Evolutionary conservation across 805 yeast genomes (phyloP), one percentile per base, ranked within the genome.

Genomic region (Kodamaea nitidulidarum): DNA sequence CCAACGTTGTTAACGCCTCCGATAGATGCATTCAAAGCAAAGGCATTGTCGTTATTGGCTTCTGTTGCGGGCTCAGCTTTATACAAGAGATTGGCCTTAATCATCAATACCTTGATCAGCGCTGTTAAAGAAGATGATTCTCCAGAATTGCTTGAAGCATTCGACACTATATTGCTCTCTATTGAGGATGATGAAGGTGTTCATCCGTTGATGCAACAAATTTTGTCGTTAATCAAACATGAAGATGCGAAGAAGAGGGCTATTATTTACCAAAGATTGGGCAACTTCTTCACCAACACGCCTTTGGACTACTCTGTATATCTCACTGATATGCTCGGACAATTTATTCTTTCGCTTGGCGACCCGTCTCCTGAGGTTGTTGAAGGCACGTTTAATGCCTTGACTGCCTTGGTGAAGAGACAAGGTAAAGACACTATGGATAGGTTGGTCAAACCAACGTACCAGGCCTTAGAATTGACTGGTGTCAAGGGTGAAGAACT

Each of bases 51-150:
- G 16, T 79, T 95, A 0, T 73, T 90, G 58, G 95, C 95, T 1
- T 80, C 85, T 38, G 96, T 87, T 35, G 96, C 96, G 16, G 97
- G 96, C 17, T 61, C 78, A 26, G 86, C 95, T 0, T 65, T 88
- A 47, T 80, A 81, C 70, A 78, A 73, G 50, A 78, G 91, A 47
- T 70, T 91, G 43, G 72, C 88, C 0, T 63, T 78, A 4, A 85
- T 93, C 44, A 78, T 91, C 42, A 83, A 81, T 51, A 71, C 90
- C 0, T 67, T 93, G 37, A 80, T 90, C 15, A 76, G 76, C 41
- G 78, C 87, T 14, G 59, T 75, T 16, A 53, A 81, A 20, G 65
- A 67, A 4, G 51, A 56, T 4, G 58, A 56, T 15, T 39, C 50
- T 2, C 60, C 47, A 1, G 76, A 75, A 11, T 63, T 80, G 37